Percentiles rank a stretch among this genome's conserved stretches.
Conservation (phyloP, 2,329 filamentous ascomycete genomes). For the Paracoccidioides brasiliensis region DNA sequence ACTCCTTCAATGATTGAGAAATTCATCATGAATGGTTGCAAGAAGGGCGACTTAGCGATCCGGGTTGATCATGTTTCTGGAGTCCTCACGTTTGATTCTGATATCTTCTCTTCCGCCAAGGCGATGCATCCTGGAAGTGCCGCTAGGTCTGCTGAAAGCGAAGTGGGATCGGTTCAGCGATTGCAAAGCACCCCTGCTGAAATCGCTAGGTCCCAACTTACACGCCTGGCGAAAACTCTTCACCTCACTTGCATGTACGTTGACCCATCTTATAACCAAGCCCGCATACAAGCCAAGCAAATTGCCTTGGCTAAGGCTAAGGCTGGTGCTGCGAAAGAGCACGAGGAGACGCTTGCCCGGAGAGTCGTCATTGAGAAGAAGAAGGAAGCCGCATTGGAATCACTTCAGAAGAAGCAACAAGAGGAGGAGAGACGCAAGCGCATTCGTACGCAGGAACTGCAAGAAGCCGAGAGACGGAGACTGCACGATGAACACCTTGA, state of each 20-base stretch:
- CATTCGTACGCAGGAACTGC: slow-evolving; percentile 71
- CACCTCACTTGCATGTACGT: slow-evolving; percentile 94
- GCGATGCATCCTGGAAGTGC: slow-evolving; percentile 72
- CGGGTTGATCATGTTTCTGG: slow-evolving; percentile 92
- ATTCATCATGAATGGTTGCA: slow-evolving; percentile 99
- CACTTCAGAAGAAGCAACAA: slow-evolving; percentile 76
- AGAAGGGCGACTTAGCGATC: slow-evolving; percentile 96
- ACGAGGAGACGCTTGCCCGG: slow-evolving; percentile 68
- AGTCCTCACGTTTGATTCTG: slow-evolving; percentile 91
- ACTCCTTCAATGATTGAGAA: slow-evolving; percentile 87
- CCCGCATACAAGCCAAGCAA: slow-evolving; percentile 64
- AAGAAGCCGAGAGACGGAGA: slow-evolving; percentile 79
- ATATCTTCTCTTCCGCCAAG: slow-evolving; percentile 96
- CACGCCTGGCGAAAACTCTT: slow-evolving; percentile 77
- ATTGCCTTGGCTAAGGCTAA: slow-evolving; percentile 69
- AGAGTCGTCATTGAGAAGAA: slow-evolving; percentile 91
- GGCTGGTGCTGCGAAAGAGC: slow-evolving; percentile 83
- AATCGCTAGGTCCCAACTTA: slow-evolving; percentile 90
- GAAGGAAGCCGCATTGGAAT: slow-evolving; percentile 87
- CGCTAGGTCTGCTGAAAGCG: slow-evolving; percentile 75
- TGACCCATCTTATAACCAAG: slow-evolving; percentile 75
- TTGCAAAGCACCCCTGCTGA: slow-evolving; percentile 96
- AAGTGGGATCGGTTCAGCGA: slow-evolving; percentile 75
- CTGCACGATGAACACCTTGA: slow-evolving; percentile 86
- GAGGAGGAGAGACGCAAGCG: slow-evolving; percentile 84